A percentile compares a stretch with the other conserved stretches of the same genome.
These are phyloP conservation scores for Phaffia rhodozyma DNA, from an alignment of 1,284 basidiomycete species.

Conservation along the genomic window DNA sequence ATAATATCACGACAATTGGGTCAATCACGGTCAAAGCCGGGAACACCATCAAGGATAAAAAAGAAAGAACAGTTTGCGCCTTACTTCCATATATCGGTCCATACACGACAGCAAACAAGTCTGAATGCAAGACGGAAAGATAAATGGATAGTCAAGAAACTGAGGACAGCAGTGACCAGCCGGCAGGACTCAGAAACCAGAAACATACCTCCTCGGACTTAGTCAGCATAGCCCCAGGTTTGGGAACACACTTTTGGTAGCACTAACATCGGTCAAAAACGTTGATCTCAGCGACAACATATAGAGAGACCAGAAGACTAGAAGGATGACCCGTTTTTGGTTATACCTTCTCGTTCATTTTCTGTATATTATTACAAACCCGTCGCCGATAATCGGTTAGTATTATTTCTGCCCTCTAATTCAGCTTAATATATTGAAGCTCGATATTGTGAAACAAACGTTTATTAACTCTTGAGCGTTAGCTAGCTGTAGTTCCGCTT, in stretches of 20 bases:
- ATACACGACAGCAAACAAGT: conserved; percentile 61
- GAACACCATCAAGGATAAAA: conserved; percentile 1
- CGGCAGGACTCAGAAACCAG: not conserved
- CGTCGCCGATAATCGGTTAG: not conserved
- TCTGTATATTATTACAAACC: conserved; percentile 11
- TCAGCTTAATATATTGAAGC: not conserved
- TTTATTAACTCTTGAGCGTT: conserved; percentile 73
- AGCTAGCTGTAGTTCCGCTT: conserved; percentile 55
- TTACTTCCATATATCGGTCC: conserved; percentile 66
- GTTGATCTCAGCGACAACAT: not conserved
- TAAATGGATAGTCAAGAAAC: not conserved
- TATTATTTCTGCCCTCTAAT: not conserved
- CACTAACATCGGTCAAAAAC: conserved; percentile 36
- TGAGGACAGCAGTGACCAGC: not conserved
- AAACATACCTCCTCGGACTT: conserved; percentile 54
- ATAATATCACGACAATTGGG: not conserved
- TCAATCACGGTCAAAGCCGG: conserved; percentile 1
- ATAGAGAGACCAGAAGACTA: not conserved
- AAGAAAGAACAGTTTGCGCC: conserved; percentile 1
- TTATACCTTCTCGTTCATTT: conserved; percentile 25
- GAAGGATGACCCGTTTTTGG: not conserved
- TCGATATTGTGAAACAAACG: conserved; percentile 36
- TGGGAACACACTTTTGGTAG: conserved; percentile 63
- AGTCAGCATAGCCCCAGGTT: conserved; percentile 56
- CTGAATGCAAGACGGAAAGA: conserved; percentile 33